Evolutionary conservation across 352 stramenopile genomes (phyloP), one percentile per base, ranked within the genome.

Genomic region (Globisporangium carolinianum): DNA sequence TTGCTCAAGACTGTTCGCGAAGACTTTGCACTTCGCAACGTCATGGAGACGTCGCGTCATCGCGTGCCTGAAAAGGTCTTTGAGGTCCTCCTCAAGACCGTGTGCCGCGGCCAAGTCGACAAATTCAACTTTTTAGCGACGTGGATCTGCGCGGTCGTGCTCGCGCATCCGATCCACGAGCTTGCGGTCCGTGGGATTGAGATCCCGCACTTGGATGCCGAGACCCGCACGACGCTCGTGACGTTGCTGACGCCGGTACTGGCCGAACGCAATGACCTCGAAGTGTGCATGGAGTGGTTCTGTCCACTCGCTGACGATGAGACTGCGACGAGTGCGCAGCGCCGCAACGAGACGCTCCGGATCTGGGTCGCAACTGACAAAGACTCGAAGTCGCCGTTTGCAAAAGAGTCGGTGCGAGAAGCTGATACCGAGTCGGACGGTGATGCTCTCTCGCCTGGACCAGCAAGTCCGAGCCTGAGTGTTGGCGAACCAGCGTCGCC

Each of bases 251-350:
- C 81, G n/a, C 85, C 85, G 6, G 79, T 91, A 53, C 67, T 93
- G 0, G 80, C 85, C 9, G 79, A 95, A 58, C 85, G 83, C 50
- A 89, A 73, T 11, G 85, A 95, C 60, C 58, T 95, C 0, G 83
- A 92, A 61, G 80, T 95, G 35, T 92, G 79, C 63, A 91, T 95
- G 81, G 85, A 95, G 55, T 93, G 85, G 85, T 93, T 95, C 65
- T 85, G 75, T 15, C 83, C 82, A 48, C 73, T 91, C 32, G 80
- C 72, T 5, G 76, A 86, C 10, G 80, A 89, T 14, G 80, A 88
- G 57, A 49, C 71, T 8, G 66, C 83, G 8, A 69, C 80, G 11
- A 83, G 69, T 55, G 72, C 77, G 36, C 67, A 84, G 54, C 78
- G 79, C 45, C 79, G 82, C 24, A 61, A 76, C 47, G 82, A 94